Conservation (phyloP, 768 basidiomycete species). For the Macrocybe gigantea region DNA sequence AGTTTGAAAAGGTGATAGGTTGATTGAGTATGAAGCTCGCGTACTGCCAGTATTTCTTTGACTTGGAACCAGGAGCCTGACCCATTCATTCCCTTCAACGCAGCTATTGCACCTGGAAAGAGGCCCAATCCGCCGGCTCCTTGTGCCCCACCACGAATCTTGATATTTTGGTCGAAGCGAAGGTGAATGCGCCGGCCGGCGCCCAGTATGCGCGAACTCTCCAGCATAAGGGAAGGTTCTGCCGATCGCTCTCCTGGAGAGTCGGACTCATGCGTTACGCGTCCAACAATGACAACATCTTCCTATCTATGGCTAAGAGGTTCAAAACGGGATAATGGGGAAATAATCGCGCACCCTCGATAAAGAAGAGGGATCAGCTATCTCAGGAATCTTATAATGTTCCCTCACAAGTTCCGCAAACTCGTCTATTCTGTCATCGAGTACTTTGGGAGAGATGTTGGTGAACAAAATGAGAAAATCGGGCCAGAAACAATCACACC, state of each 20-base stretch:
- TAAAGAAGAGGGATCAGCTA: constrained; percentile 62
- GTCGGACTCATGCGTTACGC: constrained; percentile 69
- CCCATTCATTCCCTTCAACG: constrained; percentile 84
- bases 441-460: constrained; percentile 33
- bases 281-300: constrained; percentile 63
- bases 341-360: constrained; percentile 31
- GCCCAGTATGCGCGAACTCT: constrained; percentile 76
- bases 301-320: constrained; percentile 33
- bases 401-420: constrained; percentile 67
- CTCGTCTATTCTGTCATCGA: constrained; percentile 87
- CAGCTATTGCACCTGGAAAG: constrained; percentile 87
- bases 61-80: constrained; percentile 85
- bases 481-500: constrained; percentile 33
- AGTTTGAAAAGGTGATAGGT: neutral
- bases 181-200: constrained; percentile 64
- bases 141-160: constrained; percentile 55
- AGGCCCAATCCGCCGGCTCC: constrained; percentile 66
- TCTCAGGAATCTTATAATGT: constrained; percentile 65
- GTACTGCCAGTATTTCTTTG: constrained; percentile 74
- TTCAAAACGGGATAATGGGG: constrained; percentile 1
- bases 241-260: constrained; percentile 44
- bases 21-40: constrained; percentile 17
- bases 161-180: constrained; percentile 60
- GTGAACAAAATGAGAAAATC: neutral
- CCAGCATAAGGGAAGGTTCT: constrained; percentile 70